Evolutionary conservation across 257 asterid species (phyloP), one percentile per base, ranked within the genome.

Genomic region (Buddleja alternifolia): DNA sequence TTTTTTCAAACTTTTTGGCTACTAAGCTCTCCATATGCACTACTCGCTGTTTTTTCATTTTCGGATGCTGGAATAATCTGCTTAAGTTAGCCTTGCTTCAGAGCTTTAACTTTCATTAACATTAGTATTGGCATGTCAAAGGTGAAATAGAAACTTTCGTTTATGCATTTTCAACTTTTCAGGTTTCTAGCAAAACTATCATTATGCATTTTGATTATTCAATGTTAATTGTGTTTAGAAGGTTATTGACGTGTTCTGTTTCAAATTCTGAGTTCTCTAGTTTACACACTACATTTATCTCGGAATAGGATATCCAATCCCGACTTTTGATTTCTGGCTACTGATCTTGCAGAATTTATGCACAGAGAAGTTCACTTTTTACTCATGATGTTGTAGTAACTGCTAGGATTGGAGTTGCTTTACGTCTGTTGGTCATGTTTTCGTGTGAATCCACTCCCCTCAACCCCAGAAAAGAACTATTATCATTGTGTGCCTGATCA

Each of bases 341-440:
- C 36, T 20, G 40, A 62, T 42, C 23, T 6, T 44, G 42, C 52
- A 14, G 56, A 42, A 24, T 62, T 20, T 17, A n/a, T 62, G 46
- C 6, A 21, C 16, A 12, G 44, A 12, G 54, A 41, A 17, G 40
- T 64, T 40, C 36, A 24, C 41, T 46, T 59, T n/a, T 17, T 51
- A n/a, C 37, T 7, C 8, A 29, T 39, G 6, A 51, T n/a, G n/a
- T 16, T 20, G 19, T 67, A 19, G 21, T 20, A 60, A 41, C 36
- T 60, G 52, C 19, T 42, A 56, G 48, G 23, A 47, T 5, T 66
- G 10, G n/a, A n/a, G n/a, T 67, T 66, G 60, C n/a, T 6, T 55
- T 41, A 50, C n/a, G n/a, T n/a, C n/a, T n/a, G n/a, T n/a, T n/a
- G n/a, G n/a, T 63, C 46, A 15, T 46, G 70, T 16, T 63, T 63